Evolutionary conservation across 345 rosid genomes (phyloP).

Genomic region (Ceriops zippeliana): DNA sequence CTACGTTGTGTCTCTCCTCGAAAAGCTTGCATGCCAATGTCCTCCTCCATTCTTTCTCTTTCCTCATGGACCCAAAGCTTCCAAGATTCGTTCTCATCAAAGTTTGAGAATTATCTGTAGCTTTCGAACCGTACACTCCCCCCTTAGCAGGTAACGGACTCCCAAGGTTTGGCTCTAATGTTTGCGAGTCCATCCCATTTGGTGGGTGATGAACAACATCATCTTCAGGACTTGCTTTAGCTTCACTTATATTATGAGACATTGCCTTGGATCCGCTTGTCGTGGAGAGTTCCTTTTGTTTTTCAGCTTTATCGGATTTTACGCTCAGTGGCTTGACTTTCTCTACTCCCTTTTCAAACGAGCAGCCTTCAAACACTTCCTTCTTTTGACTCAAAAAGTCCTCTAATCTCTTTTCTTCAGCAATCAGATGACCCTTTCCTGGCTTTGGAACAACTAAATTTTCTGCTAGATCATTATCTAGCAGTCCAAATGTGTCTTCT

Average conservation of each 20-base stretch:
- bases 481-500: neutral
- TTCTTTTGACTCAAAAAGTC: slow-evolving; percentile 37
- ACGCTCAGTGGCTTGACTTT: slow-evolving; percentile 44
- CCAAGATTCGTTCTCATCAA: slow-evolving; percentile 28
- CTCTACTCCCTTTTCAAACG: slow-evolving; percentile 32
- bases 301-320: slow-evolving; percentile 44
- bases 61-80: slow-evolving; percentile 80
- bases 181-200: slow-evolving; percentile 25
- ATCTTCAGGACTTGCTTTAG: slow-evolving; percentile 4
- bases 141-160: neutral
- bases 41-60: slow-evolving; percentile 91
- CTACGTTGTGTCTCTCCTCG: slow-evolving; percentile 70
- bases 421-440: slow-evolving; percentile 7
- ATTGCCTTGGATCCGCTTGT: slow-evolving; percentile 52
- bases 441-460: slow-evolving; percentile 4
- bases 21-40: slow-evolving; percentile 91
- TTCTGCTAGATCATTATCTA: neutral
- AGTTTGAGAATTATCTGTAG: slow-evolving; percentile 3
- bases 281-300: slow-evolving; percentile 20
- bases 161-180: slow-evolving; percentile 23
- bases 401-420: slow-evolving; percentile 32
- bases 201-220: slow-evolving; percentile 18
- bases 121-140: slow-evolving; percentile 2
- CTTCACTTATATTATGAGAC: slow-evolving; percentile 16
- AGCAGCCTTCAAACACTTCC: slow-evolving; percentile 14